phyloP scores from a whole-genome alignment of 169 alveolate species.

The Theileria orientalis region DNA sequence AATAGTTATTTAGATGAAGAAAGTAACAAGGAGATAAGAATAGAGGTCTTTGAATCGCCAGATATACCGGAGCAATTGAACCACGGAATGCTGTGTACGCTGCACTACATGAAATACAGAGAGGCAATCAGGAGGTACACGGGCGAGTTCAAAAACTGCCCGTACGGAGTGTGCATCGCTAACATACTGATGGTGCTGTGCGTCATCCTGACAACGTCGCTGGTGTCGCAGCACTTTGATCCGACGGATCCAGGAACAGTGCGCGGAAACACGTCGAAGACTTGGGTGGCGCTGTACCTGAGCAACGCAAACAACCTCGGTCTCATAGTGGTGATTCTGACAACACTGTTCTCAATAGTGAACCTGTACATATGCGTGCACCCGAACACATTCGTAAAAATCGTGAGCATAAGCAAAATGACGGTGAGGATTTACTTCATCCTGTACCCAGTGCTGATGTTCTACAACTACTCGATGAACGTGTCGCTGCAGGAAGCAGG shows the following conservation, averaged over 20 bases:
- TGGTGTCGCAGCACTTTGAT: slow-evolving; percentile 60
- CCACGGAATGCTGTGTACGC: slow-evolving; percentile 45
- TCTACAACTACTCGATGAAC: slow-evolving; percentile 22
- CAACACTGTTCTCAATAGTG: slow-evolving; percentile 41
- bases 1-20: no score
- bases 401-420: slow-evolving; percentile 10
- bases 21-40: not conserved
- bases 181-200: slow-evolving; percentile 44
- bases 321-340: not conserved
- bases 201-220: slow-evolving; percentile 49
- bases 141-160: slow-evolving; percentile 54
- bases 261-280: not conserved
- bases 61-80: slow-evolving; percentile 1
- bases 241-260: slow-evolving; percentile 24
- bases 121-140: slow-evolving; percentile 68
- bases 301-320: slow-evolving; percentile 26
- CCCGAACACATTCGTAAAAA: slow-evolving; percentile 25
- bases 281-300: not conserved
- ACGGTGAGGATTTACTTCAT: slow-evolving; percentile 20
- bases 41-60: not conserved
- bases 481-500: not conserved
- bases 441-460: slow-evolving; percentile 19
- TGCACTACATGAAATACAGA: slow-evolving; percentile 74
- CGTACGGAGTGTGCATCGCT: slow-evolving; percentile 45
- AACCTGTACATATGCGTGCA: slow-evolving; percentile 53